phyloP scores from a whole-genome alignment of 345 rosid species.

The Dimocarpus longan region DNA sequence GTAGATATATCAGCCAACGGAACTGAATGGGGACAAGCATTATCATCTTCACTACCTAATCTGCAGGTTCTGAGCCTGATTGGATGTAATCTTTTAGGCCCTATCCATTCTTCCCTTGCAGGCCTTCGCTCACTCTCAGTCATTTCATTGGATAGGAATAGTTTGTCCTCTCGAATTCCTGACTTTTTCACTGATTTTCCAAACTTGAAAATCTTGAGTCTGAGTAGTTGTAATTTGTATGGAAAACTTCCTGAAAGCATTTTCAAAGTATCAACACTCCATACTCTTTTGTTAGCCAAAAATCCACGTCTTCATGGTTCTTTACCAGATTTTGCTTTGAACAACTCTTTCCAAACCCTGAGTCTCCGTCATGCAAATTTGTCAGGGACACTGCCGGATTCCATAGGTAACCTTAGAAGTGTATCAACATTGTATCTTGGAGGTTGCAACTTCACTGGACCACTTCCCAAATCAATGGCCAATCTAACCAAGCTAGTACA shows the following conservation, averaged over 20 bases:
- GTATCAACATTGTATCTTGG: conserved; percentile 23
- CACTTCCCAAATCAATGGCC: conserved; percentile 31
- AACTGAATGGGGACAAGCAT: conserved; percentile 35
- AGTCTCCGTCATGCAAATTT: conserved; percentile 28
- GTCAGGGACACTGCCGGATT: conserved; percentile 27
- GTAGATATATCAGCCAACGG: conserved; percentile 32
- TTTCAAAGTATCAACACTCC: conserved; percentile 24
- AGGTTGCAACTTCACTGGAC: conserved; percentile 16
- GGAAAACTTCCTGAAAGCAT: conserved; percentile 30
- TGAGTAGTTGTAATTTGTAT: neutral
- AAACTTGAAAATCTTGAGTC: conserved; percentile 19
- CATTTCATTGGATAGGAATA: conserved; percentile 24
- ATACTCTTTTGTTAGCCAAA: conserved; percentile 23
- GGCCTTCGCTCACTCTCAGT: conserved; percentile 28
- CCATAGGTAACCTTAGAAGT: conserved; percentile 25
- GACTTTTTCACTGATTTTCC: conserved; percentile 29
- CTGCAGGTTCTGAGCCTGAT: conserved; percentile 44
- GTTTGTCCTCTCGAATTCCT: conserved; percentile 30
- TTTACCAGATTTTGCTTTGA: neutral
- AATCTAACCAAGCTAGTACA: conserved; percentile 18
- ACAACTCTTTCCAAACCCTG: conserved; percentile 30
- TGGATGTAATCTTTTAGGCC: conserved; percentile 37
- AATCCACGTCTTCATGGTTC: conserved; percentile 30
- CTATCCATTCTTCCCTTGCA: conserved; percentile 25
- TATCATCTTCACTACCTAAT: conserved; percentile 33